These are phyloP conservation scores for Guyanaporus albipodus DNA, from an alignment of 768 basidiomycete species.

Conservation along the genomic window DNA sequence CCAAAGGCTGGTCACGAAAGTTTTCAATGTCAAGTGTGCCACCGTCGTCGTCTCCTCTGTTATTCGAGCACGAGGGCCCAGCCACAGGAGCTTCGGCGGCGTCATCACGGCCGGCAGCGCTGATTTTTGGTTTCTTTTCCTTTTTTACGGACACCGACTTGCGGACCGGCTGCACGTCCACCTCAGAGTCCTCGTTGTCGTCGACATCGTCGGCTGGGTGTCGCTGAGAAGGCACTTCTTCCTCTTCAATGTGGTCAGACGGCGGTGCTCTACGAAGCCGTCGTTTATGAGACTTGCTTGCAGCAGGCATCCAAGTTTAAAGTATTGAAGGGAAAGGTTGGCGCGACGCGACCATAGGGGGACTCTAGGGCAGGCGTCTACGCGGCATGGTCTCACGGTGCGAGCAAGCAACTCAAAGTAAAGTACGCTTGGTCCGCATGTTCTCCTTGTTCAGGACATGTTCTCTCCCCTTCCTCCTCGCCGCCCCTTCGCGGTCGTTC, in stretches of 20 bases:
- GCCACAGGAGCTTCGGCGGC: conserved; percentile 13
- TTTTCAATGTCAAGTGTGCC: conserved; percentile 56
- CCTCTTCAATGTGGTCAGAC: conserved; percentile 59
- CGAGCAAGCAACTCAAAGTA: too few relatives aligned
- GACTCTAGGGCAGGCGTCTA: conserved; percentile 29
- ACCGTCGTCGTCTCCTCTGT: conserved; percentile 39
- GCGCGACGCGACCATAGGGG: conserved; percentile 22
- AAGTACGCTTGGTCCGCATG: conserved; percentile 16
- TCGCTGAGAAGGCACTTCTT: conserved; percentile 38
- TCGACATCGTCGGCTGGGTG: conserved; percentile 43
- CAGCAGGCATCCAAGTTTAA: conserved; percentile 31
- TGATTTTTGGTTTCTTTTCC: conserved; percentile 30
- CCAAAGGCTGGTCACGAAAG: conserved; percentile 65
- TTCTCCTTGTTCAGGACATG: conserved; percentile 28
- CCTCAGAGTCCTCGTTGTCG: conserved; percentile 31
- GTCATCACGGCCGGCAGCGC: too few relatives aligned
- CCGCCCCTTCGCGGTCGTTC: conserved; percentile 45
- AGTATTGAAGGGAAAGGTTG: neutral
- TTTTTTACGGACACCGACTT: conserved; percentile 26
- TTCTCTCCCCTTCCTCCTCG: neutral
- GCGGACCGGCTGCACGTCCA: conserved; percentile 38
- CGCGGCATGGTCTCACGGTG: conserved; percentile 18
- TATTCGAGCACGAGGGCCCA: conserved; percentile 18
- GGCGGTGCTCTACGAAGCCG: conserved; percentile 44
- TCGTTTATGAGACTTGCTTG: conserved; percentile 37